Base-by-base conservation (phyloP, 495 filamentous ascomycete species). In the Copromyces sp. region DNA sequence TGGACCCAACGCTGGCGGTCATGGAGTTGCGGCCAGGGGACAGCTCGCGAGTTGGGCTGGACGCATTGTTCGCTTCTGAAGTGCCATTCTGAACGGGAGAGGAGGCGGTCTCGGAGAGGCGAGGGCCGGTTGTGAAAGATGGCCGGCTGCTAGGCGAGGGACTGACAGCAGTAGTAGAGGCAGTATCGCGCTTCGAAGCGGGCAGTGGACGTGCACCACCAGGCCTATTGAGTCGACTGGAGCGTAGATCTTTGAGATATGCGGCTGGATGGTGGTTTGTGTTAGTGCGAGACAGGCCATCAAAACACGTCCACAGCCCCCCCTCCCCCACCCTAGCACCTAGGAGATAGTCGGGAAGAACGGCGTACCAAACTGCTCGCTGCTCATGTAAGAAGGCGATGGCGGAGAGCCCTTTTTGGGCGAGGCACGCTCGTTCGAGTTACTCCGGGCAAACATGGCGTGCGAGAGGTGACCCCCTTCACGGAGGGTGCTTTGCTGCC, bases 201-300 rank as follows among this genome's bases (percentile, higher is more conserved):
- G 93, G 93, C 61, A 87, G 84, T n/a, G 94, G 94, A 73, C 94
- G 86, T 71, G 93, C 92, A 69, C 94, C 94, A 70, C 86, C 88
- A 35, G 94, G 92, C 71, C 94, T 87, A 53, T 88, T 86, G 72
- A 93, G 86, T 68, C 90, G 90, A 80, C 92, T 96, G 72, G 88
- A 89, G 73, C 94, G 91, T 39, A 98, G 88, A 73, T 92, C 90
- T 75, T 90, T 88, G 41, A 98, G 85, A 77, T 96, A 97, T 39
- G 86, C 85, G 75, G 92, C 93, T 90, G 81, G 73, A 77, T 73
- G 53, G 53, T 61, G 39, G 53, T 61, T 61, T 61, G 59, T 59
- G 76, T 83, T 79, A 77, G 82, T 70, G 74, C 44, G 9, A 68
- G 42, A 8, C 29, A 12, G 47, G 37, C 72, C 70, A 71, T 61